Evolutionary conservation across 352 stramenopile genomes (phyloP).

Genomic region (Phytophthora chlamydospora): DNA sequence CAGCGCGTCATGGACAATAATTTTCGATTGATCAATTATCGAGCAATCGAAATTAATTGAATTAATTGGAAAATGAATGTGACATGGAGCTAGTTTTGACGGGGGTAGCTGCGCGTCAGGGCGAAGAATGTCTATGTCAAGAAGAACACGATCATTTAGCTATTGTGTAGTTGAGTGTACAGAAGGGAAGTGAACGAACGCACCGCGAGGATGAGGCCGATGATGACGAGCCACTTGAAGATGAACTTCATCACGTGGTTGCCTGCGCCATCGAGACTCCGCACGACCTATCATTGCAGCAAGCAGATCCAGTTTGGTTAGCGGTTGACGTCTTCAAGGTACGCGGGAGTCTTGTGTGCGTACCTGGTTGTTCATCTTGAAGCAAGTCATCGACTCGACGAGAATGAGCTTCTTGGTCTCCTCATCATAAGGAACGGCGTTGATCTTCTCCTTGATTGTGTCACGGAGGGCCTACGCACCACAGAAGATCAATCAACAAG

Average conservation of each 20-base stretch:
- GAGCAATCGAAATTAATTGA: not conserved
- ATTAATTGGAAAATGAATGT: constrained; percentile 3
- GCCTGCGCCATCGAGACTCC: constrained; percentile 62
- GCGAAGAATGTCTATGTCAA: constrained; percentile 8
- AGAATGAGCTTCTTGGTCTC: constrained; percentile 56
- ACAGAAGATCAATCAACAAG: not conserved
- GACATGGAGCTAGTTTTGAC: not conserved
- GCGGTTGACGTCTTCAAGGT: not conserved
- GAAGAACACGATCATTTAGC: not conserved
- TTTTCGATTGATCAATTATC: not conserved
- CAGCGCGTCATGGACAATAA: constrained; percentile 2
- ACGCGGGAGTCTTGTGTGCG: not conserved
- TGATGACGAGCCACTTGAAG: constrained; percentile 65
- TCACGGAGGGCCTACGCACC: constrained; percentile 45
- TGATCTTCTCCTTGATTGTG: constrained; percentile 68
- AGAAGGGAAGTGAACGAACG: constrained; percentile 7
- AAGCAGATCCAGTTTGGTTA: not conserved
- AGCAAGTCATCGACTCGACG: constrained; percentile 56
- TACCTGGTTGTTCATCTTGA: constrained; percentile 80
- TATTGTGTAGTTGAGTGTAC: not conserved
- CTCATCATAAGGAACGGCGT: constrained; percentile 48
- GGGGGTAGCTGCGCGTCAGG: constrained; percentile 1
- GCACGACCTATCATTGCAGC: constrained; percentile 48
- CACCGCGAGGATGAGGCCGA: constrained; percentile 57
- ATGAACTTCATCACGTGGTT: constrained; percentile 56